A percentile compares a stretch with the other conserved stretches of the same genome.
Conservation (phyloP, 495 filamentous ascomycete genomes). For the Hypoxylon intermedium region DNA sequence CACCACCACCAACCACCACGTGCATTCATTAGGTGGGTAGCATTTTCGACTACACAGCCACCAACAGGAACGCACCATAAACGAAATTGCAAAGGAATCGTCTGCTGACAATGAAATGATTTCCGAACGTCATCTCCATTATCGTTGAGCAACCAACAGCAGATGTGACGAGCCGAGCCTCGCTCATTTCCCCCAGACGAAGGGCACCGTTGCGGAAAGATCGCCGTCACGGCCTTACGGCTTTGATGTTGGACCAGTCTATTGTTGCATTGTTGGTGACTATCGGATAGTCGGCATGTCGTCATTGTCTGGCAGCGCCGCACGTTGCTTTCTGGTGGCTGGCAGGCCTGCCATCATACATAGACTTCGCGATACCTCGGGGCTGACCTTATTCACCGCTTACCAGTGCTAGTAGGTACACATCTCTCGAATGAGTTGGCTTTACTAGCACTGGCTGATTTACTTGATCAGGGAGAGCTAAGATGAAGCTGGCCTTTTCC, state of each 20-base stretch:
- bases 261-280: too few relatives aligned
- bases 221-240: too few relatives aligned
- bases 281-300: slow-evolving; percentile 14
- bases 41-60: background rate
- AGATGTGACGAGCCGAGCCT: slow-evolving; percentile 22
- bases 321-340: too few relatives aligned
- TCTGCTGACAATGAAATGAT: slow-evolving; percentile 26
- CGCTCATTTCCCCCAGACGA: slow-evolving; percentile 21
- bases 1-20: too few relatives aligned
- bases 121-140: background rate
- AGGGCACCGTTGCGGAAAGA: too few relatives aligned
- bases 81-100: slow-evolving; percentile 23
- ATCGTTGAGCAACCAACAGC: background rate
- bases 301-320: slow-evolving; percentile 18
- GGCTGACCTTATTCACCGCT: background rate
- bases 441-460: background rate
- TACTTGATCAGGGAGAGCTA: slow-evolving; percentile 1
- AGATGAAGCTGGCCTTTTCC: background rate
- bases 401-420: too few relatives aligned
- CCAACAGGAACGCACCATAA: background rate
- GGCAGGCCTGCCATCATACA: background rate
- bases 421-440: background rate
- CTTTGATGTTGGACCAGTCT: too few relatives aligned
- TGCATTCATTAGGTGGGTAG: too few relatives aligned
- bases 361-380: background rate